Evolutionary conservation across 495 filamentous ascomycete genomes (phyloP).

Genomic region (Melanomma pulvis-pyrius): DNA sequence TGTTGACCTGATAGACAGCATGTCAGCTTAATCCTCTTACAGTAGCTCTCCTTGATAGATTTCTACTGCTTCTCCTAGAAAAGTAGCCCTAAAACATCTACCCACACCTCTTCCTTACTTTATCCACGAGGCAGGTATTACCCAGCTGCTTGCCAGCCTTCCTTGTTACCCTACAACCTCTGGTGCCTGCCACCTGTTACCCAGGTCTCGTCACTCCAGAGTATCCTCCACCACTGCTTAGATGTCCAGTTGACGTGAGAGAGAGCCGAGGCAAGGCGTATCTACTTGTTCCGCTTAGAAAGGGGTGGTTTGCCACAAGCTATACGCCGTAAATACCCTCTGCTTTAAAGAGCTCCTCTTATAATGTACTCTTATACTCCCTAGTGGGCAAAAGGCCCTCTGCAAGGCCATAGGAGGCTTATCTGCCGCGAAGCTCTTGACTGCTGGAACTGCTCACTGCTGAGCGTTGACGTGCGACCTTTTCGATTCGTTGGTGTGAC

Average conservation of each 20-base stretch:
- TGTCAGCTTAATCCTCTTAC: neutral
- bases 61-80: neutral
- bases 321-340: neutral
- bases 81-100: neutral
- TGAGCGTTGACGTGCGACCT: neutral
- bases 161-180: neutral
- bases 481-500: neutral
- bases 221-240: neutral
- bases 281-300: neutral
- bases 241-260: neutral
- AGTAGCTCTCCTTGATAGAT: neutral
- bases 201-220: neutral
- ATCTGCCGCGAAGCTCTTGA: neutral
- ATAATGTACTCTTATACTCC: neutral
- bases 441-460: neutral
- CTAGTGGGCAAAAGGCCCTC: neutral
- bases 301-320: neutral
- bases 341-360: neutral
- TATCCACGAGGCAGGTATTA: neutral
- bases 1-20: too few species aligned
- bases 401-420: neutral
- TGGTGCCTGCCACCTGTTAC: neutral
- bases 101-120: neutral
- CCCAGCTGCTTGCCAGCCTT: neutral
- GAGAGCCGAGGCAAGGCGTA: neutral